A percentile compares a stretch with the other conserved stretches of the same genome.
Conservation (phyloP, 108 stramenopile genomes). For the Ochromonas danica region DNA sequence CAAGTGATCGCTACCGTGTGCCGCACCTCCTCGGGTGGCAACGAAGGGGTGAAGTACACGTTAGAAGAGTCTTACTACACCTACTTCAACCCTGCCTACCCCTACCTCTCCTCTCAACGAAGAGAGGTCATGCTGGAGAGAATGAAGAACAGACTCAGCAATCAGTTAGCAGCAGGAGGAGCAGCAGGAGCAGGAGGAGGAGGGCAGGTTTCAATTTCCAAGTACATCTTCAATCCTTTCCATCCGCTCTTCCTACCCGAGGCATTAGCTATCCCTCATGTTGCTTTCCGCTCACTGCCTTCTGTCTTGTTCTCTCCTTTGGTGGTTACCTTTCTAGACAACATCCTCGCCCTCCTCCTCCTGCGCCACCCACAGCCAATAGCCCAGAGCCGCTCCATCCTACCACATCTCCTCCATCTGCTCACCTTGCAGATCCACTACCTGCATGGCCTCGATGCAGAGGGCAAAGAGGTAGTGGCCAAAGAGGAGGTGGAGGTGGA, state of each 20-base stretch:
- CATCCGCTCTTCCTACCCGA: not conserved
- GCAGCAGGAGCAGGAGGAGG: not conserved
- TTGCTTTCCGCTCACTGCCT: not conserved
- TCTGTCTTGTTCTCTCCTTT: not conserved
- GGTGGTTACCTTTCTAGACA: not conserved
- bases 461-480: no score
- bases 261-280: not conserved
- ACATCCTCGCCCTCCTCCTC: no score
- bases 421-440: slow-evolving; percentile 20
- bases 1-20: not conserved
- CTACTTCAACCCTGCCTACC: slow-evolving; percentile 8
- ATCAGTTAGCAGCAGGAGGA: not conserved
- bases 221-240: not conserved
- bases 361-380: not conserved
- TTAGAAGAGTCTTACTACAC: not conserved
- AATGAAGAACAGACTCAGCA: not conserved
- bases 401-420: not conserved
- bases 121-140: not conserved
- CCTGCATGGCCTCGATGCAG: no score
- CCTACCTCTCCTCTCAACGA: not conserved
- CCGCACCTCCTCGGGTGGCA: not conserved
- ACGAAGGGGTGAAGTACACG: not conserved
- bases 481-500: no score
- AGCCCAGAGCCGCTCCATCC: not conserved
- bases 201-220: no score